A percentile compares a stretch with the other conserved stretches of the same genome.
These are phyloP conservation scores for Russula earlei DNA, from an alignment of 768 basidiomycete genomes.

Conservation along the genomic window DNA sequence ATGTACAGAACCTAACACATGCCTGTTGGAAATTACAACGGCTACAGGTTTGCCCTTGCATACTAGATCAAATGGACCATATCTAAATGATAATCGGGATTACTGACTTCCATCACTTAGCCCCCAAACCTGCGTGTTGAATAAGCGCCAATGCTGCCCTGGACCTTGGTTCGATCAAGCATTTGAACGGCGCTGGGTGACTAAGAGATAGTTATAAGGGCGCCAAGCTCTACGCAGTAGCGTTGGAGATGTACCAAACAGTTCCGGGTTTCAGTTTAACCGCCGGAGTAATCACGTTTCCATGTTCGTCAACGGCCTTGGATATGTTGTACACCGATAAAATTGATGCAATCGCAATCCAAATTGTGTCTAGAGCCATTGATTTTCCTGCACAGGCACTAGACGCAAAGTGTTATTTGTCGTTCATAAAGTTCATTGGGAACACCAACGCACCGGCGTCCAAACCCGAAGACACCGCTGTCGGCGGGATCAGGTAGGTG, in stretches of 20 bases:
- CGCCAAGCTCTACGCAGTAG: not conserved
- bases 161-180: slow-evolving; percentile 12
- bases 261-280: slow-evolving; percentile 9
- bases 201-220: not conserved
- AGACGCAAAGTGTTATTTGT: not conserved
- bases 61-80: not conserved
- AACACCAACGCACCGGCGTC: slow-evolving; percentile 14
- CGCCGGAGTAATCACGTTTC: slow-evolving; percentile 12
- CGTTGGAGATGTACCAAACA: not conserved
- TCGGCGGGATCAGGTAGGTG: slow-evolving; percentile 11
- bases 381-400: slow-evolving; percentile 16
- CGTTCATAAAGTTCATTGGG: not conserved
- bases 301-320: slow-evolving; percentile 10
- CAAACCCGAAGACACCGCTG: slow-evolving; percentile 18
- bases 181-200: slow-evolving; percentile 15
- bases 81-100: not conserved
- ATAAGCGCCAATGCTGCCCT: slow-evolving; percentile 9
- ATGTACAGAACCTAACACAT: too few species aligned
- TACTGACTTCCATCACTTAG: not conserved
- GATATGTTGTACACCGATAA: slow-evolving; percentile 15
- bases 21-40: too few species aligned
- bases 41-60: too few species aligned
- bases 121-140: slow-evolving; percentile 6
- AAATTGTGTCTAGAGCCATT: slow-evolving; percentile 19
- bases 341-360: slow-evolving; percentile 18